Base-by-base conservation (phyloP, 495 filamentous ascomycete genomes). In the Pyronema domesticum region DNA sequence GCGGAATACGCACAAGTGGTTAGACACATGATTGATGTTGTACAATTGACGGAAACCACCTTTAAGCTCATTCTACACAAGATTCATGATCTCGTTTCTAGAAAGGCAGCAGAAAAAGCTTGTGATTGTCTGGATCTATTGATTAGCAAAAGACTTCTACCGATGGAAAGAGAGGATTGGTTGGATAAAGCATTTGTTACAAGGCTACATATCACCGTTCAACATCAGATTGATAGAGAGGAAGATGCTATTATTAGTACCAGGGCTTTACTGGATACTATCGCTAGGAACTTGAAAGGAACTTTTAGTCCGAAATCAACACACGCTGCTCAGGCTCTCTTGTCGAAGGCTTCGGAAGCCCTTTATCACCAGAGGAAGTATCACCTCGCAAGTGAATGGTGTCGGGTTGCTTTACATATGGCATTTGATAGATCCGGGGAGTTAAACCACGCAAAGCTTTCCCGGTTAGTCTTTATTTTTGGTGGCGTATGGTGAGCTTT, bases 331-430 rank as follows among this genome's bases (percentile, higher is more conserved):
- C 78, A 89, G 58, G 80, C 79, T 79, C 68, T 91, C 9, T 69
- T 93, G 23, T 91, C 86, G 84, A 94, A 86, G 65, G 71, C 72
- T 43, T 69, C 85, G 33, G 82, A 86, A 37, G 66, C 70, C 3
- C 70, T 71, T 18, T 77, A 76, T 55, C 69, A 62, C 10, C 71
- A 76, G 39, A 69, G 71, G 0, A 68, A 77, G 33, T 75, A 74
- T 53, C 71, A 74, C 13, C 53, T 70, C 23, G 74, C 81, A 2
- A 75, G 82, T 58, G 67, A 67, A 52, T 95, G 86, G 89, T 91
- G 85, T 63, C 70, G 61, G 14, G 66, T 91, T 14, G 77, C 79
- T n/a, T 68, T 80, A 42, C 81, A 86, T 55, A 57, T 64, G 18
- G 58, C 83, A 11, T 85, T 94, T 57, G 63, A 75, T 33, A 75